Evolutionary conservation across 2,329 filamentous ascomycete genomes (phyloP).

Genomic region (Allantophomopsis lycopodina): DNA sequence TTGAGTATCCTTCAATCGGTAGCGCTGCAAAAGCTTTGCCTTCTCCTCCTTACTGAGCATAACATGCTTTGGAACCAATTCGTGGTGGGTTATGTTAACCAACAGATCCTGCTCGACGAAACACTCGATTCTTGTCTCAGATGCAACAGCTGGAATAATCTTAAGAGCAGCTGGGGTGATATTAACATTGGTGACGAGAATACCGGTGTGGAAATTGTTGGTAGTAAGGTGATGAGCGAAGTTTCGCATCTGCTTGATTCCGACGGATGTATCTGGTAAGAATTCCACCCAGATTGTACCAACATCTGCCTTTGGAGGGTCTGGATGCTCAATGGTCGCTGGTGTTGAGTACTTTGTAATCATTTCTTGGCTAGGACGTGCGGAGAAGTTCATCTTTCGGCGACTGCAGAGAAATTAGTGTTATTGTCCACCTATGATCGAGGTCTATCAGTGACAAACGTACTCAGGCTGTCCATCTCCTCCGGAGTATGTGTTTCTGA

Average conservation of each 20-base stretch:
- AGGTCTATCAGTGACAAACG: conserved; percentile 16
- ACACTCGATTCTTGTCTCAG: conserved; percentile 73
- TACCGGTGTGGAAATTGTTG: conserved; percentile 76
- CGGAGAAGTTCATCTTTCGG: conserved; percentile 74
- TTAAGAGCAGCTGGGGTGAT: conserved; percentile 82
- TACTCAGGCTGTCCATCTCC: conserved; percentile 67
- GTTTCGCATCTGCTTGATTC: conserved; percentile 81
- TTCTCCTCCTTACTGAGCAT: conserved; percentile 87
- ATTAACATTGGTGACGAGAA: conserved; percentile 73
- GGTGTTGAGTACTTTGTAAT: conserved; percentile 68
- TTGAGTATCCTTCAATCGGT: conserved; percentile 95
- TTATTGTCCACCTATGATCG: neutral
- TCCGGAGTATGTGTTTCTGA: conserved; percentile 58
- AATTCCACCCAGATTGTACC: conserved; percentile 94
- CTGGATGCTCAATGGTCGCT: conserved; percentile 52
- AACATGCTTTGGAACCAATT: conserved; percentile 88
- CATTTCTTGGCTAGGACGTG: conserved; percentile 74
- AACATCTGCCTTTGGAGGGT: conserved; percentile 56
- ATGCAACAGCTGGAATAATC: conserved; percentile 65
- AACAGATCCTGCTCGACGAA: conserved; percentile 93
- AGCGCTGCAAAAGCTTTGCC: conserved; percentile 68
- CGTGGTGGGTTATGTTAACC: conserved; percentile 97
- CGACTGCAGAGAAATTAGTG: conserved; percentile 39
- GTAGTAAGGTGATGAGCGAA: conserved; percentile 74
- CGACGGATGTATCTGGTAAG: conserved; percentile 64